Conservation (phyloP, 495 filamentous ascomycete species). For the Elaphomyces granulatus region DNA sequence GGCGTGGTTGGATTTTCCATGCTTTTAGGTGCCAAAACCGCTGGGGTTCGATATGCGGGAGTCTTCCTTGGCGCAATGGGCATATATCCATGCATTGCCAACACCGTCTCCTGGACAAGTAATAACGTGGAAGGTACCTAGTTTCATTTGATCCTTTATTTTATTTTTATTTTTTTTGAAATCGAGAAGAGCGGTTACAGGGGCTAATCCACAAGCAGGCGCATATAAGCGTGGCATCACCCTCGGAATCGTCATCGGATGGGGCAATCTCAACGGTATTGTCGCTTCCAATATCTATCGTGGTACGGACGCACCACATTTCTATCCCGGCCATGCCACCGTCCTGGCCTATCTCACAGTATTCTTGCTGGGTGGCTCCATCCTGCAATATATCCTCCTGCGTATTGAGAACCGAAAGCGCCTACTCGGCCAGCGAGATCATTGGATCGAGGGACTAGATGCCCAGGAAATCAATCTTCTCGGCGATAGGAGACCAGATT, state of each 20-base stretch:
- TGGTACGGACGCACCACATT: slow-evolving; percentile 37
- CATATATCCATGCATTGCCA: slow-evolving; percentile 86
- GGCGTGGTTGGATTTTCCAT: slow-evolving; percentile 70
- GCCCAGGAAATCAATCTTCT: slow-evolving; percentile 19
- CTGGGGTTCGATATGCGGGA: slow-evolving; percentile 64
- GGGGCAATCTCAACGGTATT: slow-evolving; percentile 86
- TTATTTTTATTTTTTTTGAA: background rate
- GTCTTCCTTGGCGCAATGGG: slow-evolving; percentile 77
- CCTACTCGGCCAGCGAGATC: slow-evolving; percentile 50
- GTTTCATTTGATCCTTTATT: background rate
- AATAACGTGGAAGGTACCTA: slow-evolving; percentile 68
- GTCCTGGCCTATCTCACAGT: slow-evolving; percentile 46
- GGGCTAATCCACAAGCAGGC: slow-evolving; percentile 19
- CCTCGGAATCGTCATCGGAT: slow-evolving; percentile 76
- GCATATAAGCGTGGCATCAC: slow-evolving; percentile 85
- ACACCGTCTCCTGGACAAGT: slow-evolving; percentile 75
- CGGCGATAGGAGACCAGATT: slow-evolving; percentile 66
- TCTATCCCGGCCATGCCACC: slow-evolving; percentile 41
- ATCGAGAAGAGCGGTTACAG: too few relatives aligned
- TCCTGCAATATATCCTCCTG: slow-evolving; percentile 53
- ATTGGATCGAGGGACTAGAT: slow-evolving; percentile 36
- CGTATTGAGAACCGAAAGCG: slow-evolving; percentile 25
- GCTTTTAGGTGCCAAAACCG: slow-evolving; percentile 44
- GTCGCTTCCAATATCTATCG: slow-evolving; percentile 65
- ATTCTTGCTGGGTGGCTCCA: slow-evolving; percentile 44